A percentile compares a stretch with the other conserved stretches of the same genome.
Evolutionary conservation across 139 green algal genomes (phyloP).

Genomic region (Eudorina sp.): DNA sequence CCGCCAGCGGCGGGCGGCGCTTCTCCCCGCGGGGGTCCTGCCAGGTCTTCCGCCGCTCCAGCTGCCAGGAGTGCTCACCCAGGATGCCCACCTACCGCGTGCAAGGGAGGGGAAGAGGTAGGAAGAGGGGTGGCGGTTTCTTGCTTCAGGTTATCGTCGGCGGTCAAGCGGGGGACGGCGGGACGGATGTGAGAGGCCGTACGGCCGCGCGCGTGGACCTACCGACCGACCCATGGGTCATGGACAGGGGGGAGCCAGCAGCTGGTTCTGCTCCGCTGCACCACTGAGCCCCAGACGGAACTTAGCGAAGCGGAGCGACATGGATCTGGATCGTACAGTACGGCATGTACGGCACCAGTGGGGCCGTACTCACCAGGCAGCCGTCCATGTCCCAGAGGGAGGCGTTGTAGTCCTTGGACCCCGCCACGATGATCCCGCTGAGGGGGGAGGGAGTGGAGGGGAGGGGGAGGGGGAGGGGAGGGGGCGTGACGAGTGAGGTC

Average conservation of each 20-base stretch:
- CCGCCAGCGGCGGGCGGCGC: conserved; percentile 33
- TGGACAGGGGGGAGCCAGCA: too few species aligned
- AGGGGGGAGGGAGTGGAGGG: background rate
- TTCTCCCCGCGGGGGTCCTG: conserved; percentile 56
- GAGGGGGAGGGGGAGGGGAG: background rate
- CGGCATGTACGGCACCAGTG: too few species aligned
- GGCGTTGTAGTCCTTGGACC: conserved; percentile 72
- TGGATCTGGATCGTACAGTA: too few species aligned
- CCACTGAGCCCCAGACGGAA: too few species aligned
- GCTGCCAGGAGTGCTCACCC: conserved; percentile 70
- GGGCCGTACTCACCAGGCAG: conserved; percentile 13
- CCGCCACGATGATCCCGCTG: conserved; percentile 70
- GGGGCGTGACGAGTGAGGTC: background rate
- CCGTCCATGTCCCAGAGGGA: conserved; percentile 77
- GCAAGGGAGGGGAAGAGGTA: background rate
- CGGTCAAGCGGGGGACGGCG: too few species aligned
- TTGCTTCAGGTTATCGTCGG: too few species aligned
- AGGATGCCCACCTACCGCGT: conserved; percentile 62
- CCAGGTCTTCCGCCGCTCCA: conserved; percentile 65
- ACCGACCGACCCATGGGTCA: too few species aligned
- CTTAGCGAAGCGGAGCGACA: too few species aligned
- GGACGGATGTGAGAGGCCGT: too few species aligned
- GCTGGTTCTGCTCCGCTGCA: too few species aligned
- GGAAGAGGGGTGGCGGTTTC: too few species aligned
- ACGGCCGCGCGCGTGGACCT: too few species aligned